Conservation (phyloP, 306 rosid genomes). For the Datisca glomerata region DNA sequence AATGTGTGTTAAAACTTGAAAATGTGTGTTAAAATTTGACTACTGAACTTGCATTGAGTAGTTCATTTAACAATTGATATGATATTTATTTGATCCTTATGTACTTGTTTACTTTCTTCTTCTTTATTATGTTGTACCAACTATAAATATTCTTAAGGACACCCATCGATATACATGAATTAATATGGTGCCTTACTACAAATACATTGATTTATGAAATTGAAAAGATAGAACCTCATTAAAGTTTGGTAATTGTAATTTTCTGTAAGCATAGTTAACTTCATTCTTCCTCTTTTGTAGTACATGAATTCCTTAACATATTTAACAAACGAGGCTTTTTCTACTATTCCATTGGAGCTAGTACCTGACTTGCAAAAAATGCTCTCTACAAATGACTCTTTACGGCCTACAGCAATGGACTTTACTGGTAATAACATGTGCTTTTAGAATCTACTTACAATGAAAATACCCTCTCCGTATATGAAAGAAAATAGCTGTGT, state of each 20-base stretch:
- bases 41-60: too few relatives aligned
- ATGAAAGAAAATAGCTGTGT: too few relatives aligned
- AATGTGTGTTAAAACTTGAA: too few relatives aligned
- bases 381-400: slow-evolving; percentile 82
- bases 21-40: too few relatives aligned
- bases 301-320: slow-evolving; percentile 87
- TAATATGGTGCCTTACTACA: too few relatives aligned
- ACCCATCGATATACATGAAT: too few relatives aligned
- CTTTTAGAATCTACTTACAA: slow-evolving; percentile 8
- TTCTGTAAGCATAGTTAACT: slow-evolving; percentile 2
- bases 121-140: too few relatives aligned
- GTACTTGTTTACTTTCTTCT: too few relatives aligned
- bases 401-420: slow-evolving; percentile 74
- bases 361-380: slow-evolving; percentile 88
- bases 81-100: too few relatives aligned
- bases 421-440: slow-evolving; percentile 62
- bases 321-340: slow-evolving; percentile 82
- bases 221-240: neutral
- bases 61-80: too few relatives aligned
- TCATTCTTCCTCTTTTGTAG: slow-evolving; percentile 43
- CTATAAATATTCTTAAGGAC: too few relatives aligned
- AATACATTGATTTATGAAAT: neutral
- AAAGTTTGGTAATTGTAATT: slow-evolving; percentile 1
- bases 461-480: slow-evolving; percentile 4
- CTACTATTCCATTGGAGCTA: slow-evolving; percentile 70